phyloP scores from a whole-genome alignment of 1,284 basidiomycete genomes.

The Gomphus sp. region DNA sequence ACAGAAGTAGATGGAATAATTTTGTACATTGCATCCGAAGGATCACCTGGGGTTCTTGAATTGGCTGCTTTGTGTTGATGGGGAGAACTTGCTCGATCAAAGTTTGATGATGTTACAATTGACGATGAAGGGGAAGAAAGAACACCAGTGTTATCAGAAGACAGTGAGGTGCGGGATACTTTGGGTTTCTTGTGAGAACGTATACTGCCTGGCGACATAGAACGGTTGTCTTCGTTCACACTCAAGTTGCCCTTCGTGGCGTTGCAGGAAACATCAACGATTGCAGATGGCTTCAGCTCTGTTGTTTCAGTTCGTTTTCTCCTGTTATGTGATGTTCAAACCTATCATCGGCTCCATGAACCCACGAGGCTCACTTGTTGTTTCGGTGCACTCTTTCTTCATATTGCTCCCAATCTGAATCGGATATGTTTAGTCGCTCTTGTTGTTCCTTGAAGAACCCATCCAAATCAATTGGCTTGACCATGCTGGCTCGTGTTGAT shows the following conservation, averaged over 20 bases:
- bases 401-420: conserved; percentile 33
- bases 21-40: neutral
- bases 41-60: neutral
- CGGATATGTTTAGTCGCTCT: conserved; percentile 40
- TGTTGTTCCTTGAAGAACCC: conserved; percentile 46
- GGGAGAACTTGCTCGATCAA: neutral
- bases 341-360: neutral
- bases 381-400: conserved; percentile 17
- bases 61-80: neutral
- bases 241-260: neutral
- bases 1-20: neutral
- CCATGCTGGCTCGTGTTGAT: neutral
- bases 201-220: neutral
- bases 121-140: neutral
- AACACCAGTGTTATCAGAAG: neutral
- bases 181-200: neutral
- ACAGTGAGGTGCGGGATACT: neutral
- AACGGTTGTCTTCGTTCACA: neutral
- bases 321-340: neutral
- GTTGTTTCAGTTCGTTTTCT: neutral
- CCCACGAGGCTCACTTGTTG: conserved; percentile 15
- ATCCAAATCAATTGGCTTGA: conserved; percentile 18
- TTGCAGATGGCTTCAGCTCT: neutral
- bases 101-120: neutral
- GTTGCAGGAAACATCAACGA: neutral